Evolutionary conservation across 441 rosid species (phyloP).

Genomic region (Populus hybrid): DNA sequence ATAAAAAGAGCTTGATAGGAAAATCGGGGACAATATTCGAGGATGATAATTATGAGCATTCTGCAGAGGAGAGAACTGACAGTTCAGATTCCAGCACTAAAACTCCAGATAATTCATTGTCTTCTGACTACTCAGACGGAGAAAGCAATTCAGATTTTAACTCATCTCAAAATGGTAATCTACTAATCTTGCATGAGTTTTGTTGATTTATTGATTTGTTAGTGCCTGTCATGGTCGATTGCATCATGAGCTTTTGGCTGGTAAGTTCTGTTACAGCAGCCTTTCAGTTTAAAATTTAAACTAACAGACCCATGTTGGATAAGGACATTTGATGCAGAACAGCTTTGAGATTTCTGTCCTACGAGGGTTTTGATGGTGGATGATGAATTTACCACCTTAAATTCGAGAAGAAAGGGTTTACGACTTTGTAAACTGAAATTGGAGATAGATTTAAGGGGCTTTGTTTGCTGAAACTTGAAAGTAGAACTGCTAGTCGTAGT

Average conservation of each 20-base stretch:
- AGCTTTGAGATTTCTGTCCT: not conserved
- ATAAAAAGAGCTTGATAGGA: conserved; percentile 38
- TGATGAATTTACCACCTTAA: too few relatives aligned
- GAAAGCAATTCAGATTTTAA: conserved; percentile 29
- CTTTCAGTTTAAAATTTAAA: too few relatives aligned
- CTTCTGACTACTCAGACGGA: conserved; percentile 44
- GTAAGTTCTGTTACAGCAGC: not conserved
- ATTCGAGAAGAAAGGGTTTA: too few relatives aligned
- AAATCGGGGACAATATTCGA: conserved; percentile 36
- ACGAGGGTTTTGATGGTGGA: too few relatives aligned
- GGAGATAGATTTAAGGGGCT: too few relatives aligned
- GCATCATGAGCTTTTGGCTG: conserved; percentile 1
- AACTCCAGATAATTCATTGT: conserved; percentile 41
- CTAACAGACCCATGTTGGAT: too few relatives aligned
- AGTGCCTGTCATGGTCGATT: not conserved
- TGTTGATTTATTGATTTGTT: conserved; percentile 4
- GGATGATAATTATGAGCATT: conserved; percentile 33
- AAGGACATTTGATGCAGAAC: not conserved
- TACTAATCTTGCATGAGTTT: not conserved
- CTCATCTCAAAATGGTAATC: conserved; percentile 32
- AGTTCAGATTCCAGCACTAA: conserved; percentile 44
- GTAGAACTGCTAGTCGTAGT: not conserved
- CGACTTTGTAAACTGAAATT: too few relatives aligned
- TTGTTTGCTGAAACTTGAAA: too few relatives aligned
- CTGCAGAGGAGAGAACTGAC: conserved; percentile 27